Conservation (phyloP, 257 asterid genomes). For the Solanum chaucha region DNA sequence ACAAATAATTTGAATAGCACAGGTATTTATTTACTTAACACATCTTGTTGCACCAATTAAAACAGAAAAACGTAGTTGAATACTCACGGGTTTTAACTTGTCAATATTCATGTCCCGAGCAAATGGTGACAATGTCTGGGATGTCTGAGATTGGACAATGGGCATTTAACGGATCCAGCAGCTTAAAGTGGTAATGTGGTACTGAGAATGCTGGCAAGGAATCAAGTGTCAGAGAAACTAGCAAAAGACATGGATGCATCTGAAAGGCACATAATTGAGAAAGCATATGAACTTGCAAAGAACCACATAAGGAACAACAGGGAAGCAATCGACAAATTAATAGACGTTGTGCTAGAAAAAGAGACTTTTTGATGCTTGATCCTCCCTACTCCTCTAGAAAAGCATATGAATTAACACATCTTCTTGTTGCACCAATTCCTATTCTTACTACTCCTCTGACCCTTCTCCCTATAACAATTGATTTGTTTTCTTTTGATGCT, state of each 20-base stretch:
- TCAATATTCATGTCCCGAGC: background rate
- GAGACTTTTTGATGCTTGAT: constrained; percentile 9
- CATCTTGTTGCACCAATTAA: background rate
- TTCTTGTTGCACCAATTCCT: background rate
- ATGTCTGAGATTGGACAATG: constrained; percentile 73
- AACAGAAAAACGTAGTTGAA: background rate
- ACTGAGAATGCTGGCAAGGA: constrained; percentile 59
- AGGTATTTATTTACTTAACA: constrained; percentile 10
- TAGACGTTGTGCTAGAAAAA: constrained; percentile 49
- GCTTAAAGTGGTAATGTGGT: constrained; percentile 52
- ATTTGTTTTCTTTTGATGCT: constrained; percentile 50
- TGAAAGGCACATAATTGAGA: constrained; percentile 20
- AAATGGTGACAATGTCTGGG: constrained; percentile 55
- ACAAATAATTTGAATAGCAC: constrained; percentile 50
- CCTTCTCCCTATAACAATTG: constrained; percentile 7
- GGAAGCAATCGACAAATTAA: constrained; percentile 53
- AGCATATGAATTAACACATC: background rate
- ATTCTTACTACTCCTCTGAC: background rate
- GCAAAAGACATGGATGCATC: constrained; percentile 49
- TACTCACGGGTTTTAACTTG: background rate
- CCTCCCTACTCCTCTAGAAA: background rate
- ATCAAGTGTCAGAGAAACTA: constrained; percentile 60
- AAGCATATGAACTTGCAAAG: constrained; percentile 44
- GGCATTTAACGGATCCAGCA: constrained; percentile 39
- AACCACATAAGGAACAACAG: constrained; percentile 42